Percentiles rank a stretch among this genome's conserved stretches.
phyloP scores from a whole-genome alignment of 2,329 filamentous ascomycete species.

The Fusarium floridanum region DNA sequence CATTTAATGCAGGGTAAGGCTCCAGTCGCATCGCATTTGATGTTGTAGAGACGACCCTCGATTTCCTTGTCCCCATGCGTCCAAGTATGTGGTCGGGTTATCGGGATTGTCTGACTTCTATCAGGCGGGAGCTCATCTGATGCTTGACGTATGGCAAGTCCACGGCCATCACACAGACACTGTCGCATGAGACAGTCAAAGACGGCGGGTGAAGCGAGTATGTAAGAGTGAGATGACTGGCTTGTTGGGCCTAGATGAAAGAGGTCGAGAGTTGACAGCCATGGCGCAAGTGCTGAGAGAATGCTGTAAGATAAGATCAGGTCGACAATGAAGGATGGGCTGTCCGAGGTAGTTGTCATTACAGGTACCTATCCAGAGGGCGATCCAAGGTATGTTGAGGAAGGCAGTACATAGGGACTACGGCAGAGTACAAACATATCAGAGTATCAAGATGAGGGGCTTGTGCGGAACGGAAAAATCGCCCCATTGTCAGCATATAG shows the following conservation, averaged over 20 bases:
- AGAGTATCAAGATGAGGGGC: not conserved
- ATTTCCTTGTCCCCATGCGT: constrained; percentile 21
- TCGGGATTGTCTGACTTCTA: not conserved
- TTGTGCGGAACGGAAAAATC: not conserved
- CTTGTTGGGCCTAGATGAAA: constrained; percentile 20
- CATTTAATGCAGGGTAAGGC: constrained; percentile 30
- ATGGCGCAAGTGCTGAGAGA: constrained; percentile 21
- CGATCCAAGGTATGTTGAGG: not conserved
- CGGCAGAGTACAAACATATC: not conserved
- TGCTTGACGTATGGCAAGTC: constrained; percentile 15
- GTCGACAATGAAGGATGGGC: not conserved
- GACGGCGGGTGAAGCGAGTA: not conserved
- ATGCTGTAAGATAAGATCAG: constrained; percentile 30
- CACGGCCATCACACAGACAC: constrained; percentile 30
- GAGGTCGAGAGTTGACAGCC: constrained; percentile 31
- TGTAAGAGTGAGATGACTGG: not conserved
- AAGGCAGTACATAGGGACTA: not conserved
- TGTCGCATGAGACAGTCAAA: constrained; percentile 16
- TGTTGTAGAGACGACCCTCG: constrained; percentile 19
- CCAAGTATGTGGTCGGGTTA: not conserved
- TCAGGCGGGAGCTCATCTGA: not conserved
- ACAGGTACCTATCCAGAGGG: not conserved
- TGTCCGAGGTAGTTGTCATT: not conserved
- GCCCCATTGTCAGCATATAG: not conserved
- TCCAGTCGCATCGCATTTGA: constrained; percentile 21